A percentile compares a stretch with the other conserved stretches of the same genome.
Conservation (phyloP, 257 asterid species). For the Mitragyna speciosa region DNA sequence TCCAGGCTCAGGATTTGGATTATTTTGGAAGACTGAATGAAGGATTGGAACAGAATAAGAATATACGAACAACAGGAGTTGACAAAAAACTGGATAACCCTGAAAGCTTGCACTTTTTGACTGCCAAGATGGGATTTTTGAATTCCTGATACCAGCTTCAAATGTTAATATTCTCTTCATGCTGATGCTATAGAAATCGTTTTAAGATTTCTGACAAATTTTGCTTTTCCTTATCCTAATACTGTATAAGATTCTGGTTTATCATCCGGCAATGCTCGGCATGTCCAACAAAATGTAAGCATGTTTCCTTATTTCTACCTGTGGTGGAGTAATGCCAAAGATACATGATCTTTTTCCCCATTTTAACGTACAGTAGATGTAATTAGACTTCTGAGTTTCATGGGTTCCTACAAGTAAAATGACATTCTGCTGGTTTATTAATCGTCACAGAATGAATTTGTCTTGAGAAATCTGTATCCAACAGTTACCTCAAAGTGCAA, state of each 20-base stretch:
- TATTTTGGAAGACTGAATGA: constrained; percentile 17
- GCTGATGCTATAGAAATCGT: neutral
- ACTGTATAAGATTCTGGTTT: neutral
- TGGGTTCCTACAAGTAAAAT: neutral
- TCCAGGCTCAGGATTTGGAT: constrained; percentile 21
- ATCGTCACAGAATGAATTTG: too few relatives aligned
- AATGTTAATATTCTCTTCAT: neutral
- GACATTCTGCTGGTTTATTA: neutral
- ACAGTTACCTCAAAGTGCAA: too few relatives aligned
- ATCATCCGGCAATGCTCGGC: neutral
- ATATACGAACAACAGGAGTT: constrained; percentile 12
- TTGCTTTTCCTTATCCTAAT: neutral
- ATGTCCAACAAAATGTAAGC: neutral
- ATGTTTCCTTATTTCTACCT: neutral
- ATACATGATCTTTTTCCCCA: neutral
- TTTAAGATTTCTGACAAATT: neutral
- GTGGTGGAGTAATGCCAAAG: neutral
- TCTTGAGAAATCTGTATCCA: too few relatives aligned
- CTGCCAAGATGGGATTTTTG: constrained; percentile 42
- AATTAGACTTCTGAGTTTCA: neutral
- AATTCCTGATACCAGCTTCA: constrained; percentile 14
- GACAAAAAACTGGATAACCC: constrained; percentile 20
- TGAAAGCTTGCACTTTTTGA: constrained; percentile 37
- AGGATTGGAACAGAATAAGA: constrained; percentile 21
- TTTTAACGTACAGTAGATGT: neutral